A percentile compares a stretch with the other conserved stretches of the same genome.
phyloP scores from a whole-genome alignment of 345 rosid genomes.

The Bretschneidera sinensis region DNA sequence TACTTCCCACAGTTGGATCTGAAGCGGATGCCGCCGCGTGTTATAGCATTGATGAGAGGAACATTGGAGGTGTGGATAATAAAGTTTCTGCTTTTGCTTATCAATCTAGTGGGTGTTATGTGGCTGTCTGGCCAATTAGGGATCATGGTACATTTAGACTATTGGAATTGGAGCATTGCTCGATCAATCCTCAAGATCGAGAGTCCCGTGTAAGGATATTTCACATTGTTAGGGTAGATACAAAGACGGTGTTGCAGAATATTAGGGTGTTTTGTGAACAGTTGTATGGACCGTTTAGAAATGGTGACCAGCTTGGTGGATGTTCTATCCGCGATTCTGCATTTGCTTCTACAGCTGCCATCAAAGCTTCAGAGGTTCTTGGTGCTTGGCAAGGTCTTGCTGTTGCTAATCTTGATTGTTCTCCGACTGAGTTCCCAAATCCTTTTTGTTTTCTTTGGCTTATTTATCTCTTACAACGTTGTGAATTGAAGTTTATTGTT shows the following conservation, averaged over 20 bases:
- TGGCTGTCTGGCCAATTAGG: constrained; percentile 62
- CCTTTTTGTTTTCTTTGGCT: neutral
- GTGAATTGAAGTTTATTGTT: no score
- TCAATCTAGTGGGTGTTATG: constrained; percentile 66
- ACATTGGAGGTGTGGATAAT: constrained; percentile 31
- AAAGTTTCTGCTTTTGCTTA: constrained; percentile 57
- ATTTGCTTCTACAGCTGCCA: constrained; percentile 71
- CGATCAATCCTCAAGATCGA: constrained; percentile 64
- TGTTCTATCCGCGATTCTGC: constrained; percentile 75
- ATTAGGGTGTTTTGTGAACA: constrained; percentile 67
- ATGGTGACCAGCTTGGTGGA: constrained; percentile 87
- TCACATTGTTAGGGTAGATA: constrained; percentile 36
- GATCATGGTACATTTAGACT: constrained; percentile 18
- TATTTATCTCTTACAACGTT: no score
- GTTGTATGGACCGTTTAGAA: constrained; percentile 86
- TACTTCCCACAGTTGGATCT: constrained; percentile 96
- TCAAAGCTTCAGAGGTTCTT: constrained; percentile 43
- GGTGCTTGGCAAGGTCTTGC: constrained; percentile 63
- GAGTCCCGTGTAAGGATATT: constrained; percentile 82
- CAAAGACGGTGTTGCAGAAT: constrained; percentile 33
- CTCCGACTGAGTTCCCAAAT: constrained; percentile 22
- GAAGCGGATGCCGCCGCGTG: constrained; percentile 97
- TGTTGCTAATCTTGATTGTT: constrained; percentile 36
- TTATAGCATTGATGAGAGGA: constrained; percentile 48
- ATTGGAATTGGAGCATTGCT: constrained; percentile 77